These are phyloP conservation scores for Terfezia boudieri DNA, from an alignment of 495 filamentous ascomycete species.

Conservation along the genomic window DNA sequence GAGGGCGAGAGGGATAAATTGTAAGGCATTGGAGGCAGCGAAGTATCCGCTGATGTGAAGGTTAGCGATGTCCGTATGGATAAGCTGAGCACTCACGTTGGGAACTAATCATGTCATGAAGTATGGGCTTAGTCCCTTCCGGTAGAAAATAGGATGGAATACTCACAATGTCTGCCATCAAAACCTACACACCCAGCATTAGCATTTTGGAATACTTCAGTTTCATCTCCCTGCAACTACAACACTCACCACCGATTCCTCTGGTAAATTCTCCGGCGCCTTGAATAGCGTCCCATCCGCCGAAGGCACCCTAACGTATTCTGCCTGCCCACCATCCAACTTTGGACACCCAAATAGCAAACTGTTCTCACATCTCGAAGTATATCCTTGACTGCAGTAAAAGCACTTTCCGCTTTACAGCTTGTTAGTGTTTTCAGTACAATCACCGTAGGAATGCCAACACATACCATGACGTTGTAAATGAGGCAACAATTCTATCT, in stretches of 20 bases:
- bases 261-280: conserved; percentile 50
- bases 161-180: conserved; percentile 58
- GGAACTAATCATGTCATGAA: conserved; percentile 4
- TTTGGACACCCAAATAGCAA: conserved; percentile 49
- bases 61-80: not conserved
- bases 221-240: not conserved
- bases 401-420: conserved; percentile 52
- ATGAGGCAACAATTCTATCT: conserved; percentile 60
- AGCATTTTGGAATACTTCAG: not conserved
- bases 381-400: conserved; percentile 66
- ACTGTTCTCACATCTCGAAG: conserved; percentile 58
- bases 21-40: conserved; percentile 48
- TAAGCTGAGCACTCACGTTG: conserved; percentile 6
- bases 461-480: conserved; percentile 67
- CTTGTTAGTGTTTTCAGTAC: not conserved
- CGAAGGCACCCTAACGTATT: conserved; percentile 69
- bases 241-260: conserved; percentile 36
- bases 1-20: conserved; percentile 40
- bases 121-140: no score
- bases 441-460: not conserved
- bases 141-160: not conserved
- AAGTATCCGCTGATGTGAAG: conserved; percentile 66
- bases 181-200: conserved; percentile 20
- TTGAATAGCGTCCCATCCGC: conserved; percentile 66
- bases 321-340: conserved; percentile 74